Evolutionary conservation across 768 basidiomycete genomes (phyloP), one percentile per base, ranked within the genome.

Genomic region (Mycena vulgaris): DNA sequence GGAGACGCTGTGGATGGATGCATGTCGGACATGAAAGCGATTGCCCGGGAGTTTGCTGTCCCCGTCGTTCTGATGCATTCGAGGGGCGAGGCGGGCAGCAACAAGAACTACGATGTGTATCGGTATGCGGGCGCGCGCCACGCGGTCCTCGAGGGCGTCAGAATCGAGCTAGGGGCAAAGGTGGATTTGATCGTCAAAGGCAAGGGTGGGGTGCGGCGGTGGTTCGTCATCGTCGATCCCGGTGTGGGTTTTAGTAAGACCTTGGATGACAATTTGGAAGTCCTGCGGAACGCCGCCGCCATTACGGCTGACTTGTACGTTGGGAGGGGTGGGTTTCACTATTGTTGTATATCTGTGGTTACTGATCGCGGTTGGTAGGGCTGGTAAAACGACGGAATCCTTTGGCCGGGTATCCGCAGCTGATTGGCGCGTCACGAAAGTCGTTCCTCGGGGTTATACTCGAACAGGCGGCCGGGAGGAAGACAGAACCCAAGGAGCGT

Each of bases 41-140:
- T 91, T 28, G 91, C 92, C 31, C 86, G 90, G 39, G 83, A 87
- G 33, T 82, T 90, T 49, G 88, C 87, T 7, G 93, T 93, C 0
- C 97, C 96, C 0, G 92, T 96, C 56, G 83, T 99, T 13, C 80
- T 99, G 66, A 99, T 99, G 97, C 97, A 99, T 79, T 96, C 95
- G 0, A 86, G 96, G 5, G 96, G 95, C 0, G 93, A 94, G 64
- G 94, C 95, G 0, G 90, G 91, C 19, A 74, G 84, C 70, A 88
- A 96, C 84, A 94, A 94, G 82, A 86, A 91, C 70, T 92, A 92
- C 74, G 75, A 73, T 19, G 73, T 61, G 63, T 89, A 92, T 76
- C 70, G 49, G 0, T 87, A 87, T 71, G 82, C 81, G 1, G 79
- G 78, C 13, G 64, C 74, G 27, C 62, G 75, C 13, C 85, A 82